Evolutionary conservation across 192 early-diverging fungal genomes (phyloP).

Genomic region (Obelidium mucronatum): DNA sequence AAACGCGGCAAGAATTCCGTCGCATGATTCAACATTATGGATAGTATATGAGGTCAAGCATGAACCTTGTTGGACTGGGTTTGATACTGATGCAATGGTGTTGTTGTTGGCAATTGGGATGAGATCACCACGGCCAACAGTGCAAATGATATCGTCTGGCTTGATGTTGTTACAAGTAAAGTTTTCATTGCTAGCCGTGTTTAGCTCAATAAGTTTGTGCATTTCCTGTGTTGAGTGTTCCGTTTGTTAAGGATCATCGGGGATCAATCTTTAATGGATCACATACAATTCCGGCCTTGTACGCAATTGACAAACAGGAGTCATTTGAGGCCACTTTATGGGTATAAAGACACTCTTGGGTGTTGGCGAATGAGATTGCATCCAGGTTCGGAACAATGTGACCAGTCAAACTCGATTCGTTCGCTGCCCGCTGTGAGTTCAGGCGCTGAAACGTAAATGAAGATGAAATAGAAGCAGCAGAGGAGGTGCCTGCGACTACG

Average conservation of each 20-base stretch:
- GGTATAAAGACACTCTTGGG: not conserved
- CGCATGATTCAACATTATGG: not conserved
- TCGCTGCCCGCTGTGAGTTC: too few relatives aligned
- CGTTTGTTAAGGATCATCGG: too few relatives aligned
- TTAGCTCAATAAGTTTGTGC: not conserved
- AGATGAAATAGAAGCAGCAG: too few relatives aligned
- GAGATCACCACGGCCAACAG: not conserved
- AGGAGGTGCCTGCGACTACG: not conserved
- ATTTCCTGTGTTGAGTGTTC: not conserved
- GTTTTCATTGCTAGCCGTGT: not conserved
- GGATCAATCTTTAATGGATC: not conserved
- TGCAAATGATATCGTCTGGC: not conserved
- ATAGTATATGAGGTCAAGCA: not conserved
- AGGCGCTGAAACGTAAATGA: too few relatives aligned
- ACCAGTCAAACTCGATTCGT: too few relatives aligned
- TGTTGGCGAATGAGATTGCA: not conserved
- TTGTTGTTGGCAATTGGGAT: not conserved
- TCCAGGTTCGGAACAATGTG: not conserved
- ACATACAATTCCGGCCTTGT: not conserved
- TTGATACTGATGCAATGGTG: not conserved
- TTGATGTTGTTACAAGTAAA: not conserved
- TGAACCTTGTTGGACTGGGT: not conserved
- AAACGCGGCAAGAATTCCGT: not conserved
- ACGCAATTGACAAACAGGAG: not conserved
- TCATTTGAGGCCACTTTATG: not conserved